A percentile compares a stretch with the other conserved stretches of the same genome.
Evolutionary conservation across 2,329 filamentous ascomycete species (phyloP).

Genomic region (Arachnomyces sp.): DNA sequence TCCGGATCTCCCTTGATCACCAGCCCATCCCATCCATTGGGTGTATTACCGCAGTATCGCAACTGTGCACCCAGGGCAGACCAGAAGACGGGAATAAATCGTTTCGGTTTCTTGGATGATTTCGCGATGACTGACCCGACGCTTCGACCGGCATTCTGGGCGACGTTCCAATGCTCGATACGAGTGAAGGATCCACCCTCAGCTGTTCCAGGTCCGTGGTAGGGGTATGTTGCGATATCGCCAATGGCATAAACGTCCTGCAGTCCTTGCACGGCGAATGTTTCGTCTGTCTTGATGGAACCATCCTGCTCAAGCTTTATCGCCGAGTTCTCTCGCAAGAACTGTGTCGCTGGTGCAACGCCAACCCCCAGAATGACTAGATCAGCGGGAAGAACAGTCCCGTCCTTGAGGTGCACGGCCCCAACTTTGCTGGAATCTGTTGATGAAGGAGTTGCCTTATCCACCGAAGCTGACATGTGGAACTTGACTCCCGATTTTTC

Average conservation of each 20-base stretch:
- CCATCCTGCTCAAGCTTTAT: constrained; percentile 73
- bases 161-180: constrained; percentile 98
- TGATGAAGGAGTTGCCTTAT: constrained; percentile 67
- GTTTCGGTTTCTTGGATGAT: constrained; percentile 48
- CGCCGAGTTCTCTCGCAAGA: constrained; percentile 63
- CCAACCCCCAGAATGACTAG: constrained; percentile 88
- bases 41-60: constrained; percentile 85
- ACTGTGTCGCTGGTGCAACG: constrained; percentile 77
- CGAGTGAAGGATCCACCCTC: constrained; percentile 51
- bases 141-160: constrained; percentile 79
- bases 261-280: constrained; percentile 67
- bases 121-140: constrained; percentile 68
- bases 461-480: constrained; percentile 69
- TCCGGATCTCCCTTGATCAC: constrained; percentile 69
- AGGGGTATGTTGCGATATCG: constrained; percentile 92
- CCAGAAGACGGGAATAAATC: constrained; percentile 95
- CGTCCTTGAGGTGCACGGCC: constrained; percentile 74
- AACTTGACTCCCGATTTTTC: constrained; percentile 89
- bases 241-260: constrained; percentile 86
- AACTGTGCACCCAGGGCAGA: constrained; percentile 83
- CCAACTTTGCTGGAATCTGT: constrained; percentile 67
- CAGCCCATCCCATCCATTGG: constrained; percentile 76
- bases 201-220: constrained; percentile 77
- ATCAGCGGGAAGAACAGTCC: constrained; percentile 75
- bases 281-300: constrained; percentile 73